Evolutionary conservation across 1,284 basidiomycete species (phyloP).

Genomic region (Abortiporus biennis): DNA sequence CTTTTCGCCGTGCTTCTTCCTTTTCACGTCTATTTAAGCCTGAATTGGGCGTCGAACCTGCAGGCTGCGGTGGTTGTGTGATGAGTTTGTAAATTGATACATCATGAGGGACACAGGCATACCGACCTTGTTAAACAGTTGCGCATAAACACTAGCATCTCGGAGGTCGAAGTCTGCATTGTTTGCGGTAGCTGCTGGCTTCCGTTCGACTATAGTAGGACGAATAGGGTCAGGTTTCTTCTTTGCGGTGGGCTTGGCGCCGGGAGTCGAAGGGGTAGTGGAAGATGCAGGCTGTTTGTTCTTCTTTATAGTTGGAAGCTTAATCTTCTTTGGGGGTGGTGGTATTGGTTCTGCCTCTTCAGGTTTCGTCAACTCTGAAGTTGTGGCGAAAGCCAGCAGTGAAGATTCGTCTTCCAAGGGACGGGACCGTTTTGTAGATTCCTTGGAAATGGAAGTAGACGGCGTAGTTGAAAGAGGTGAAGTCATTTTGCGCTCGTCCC

Average conservation of each 20-base stretch:
- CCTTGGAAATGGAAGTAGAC: too few relatives aligned
- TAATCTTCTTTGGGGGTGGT: constrained; percentile 44
- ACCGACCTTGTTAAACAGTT: constrained; percentile 60
- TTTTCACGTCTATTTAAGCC: constrained; percentile 54
- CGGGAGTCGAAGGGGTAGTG: constrained; percentile 18
- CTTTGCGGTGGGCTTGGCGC: constrained; percentile 19
- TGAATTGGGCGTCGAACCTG: constrained; percentile 50
- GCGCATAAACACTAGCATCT: constrained; percentile 54
- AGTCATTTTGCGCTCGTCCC: constrained; percentile 33
- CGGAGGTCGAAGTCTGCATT: constrained; percentile 59
- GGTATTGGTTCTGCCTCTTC: constrained; percentile 1
- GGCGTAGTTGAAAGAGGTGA: constrained; percentile 6
- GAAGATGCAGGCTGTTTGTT: constrained; percentile 40
- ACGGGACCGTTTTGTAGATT: constrained; percentile 7
- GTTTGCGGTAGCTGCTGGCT: constrained; percentile 30
- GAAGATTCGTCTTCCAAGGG: constrained; percentile 3
- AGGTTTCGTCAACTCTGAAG: constrained; percentile 7
- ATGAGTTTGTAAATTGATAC: constrained; percentile 2
- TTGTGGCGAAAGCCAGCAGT: neutral
- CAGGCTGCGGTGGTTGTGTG: constrained; percentile 28
- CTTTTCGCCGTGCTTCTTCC: constrained; percentile 62
- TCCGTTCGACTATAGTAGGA: constrained; percentile 22
- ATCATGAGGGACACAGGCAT: constrained; percentile 4
- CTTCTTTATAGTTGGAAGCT: constrained; percentile 71
- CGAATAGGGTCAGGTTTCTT: constrained; percentile 21